Evolutionary conservation across 2,329 filamentous ascomycete species (phyloP), one percentile per base, ranked within the genome.

Genomic region (Stemphylium vesicarium): DNA sequence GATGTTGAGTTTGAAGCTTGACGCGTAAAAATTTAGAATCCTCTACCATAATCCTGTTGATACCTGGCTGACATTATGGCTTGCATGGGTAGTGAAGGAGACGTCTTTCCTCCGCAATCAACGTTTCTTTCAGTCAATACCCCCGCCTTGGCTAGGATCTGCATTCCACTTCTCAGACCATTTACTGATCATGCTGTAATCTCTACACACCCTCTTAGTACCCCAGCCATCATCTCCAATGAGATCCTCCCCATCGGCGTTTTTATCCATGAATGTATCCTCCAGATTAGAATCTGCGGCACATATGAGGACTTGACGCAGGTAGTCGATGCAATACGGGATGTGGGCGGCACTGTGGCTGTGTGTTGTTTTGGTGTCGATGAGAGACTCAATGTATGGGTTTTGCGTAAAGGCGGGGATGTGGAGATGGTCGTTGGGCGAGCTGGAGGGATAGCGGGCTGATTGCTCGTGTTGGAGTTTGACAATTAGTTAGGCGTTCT

Each of bases 301-400:
- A 35, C 68, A 71, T 51, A 61, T 68, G 26, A 71, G 61, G 0
- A 61, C 63, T 22, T 71, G 65, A 3, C 68, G 38, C 4, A 71
- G 37, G 42, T 69, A 71, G 16, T 68, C 63, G 45, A 71, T 69
- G 42, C 68, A 71, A 35, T 71, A 66, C 6, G 20, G 29, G 9
- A 51, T 26, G 7, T 59, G 57, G 0, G 33, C 40, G 2, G 37
- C 12, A 3, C 40, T 22, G 10, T 53, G 29, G 11, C 41, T 29
- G 8, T 24, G 46, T 5, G 24, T 18, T 20, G 15, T 33, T 1
- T 22, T 20, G 13, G 42, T 22, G 4, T 26, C 8, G n/a, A 57
- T 29, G 2, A 53, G 20, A 4, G 43, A 35, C 22, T 57, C 57
- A 4, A 57, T 31, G 13, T 51, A 56, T 0, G 45, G 18, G 22